These are phyloP conservation scores for Pseudonitzschia delicatissima DNA, from an alignment of 108 stramenopile genomes.

Conservation along the genomic window DNA sequence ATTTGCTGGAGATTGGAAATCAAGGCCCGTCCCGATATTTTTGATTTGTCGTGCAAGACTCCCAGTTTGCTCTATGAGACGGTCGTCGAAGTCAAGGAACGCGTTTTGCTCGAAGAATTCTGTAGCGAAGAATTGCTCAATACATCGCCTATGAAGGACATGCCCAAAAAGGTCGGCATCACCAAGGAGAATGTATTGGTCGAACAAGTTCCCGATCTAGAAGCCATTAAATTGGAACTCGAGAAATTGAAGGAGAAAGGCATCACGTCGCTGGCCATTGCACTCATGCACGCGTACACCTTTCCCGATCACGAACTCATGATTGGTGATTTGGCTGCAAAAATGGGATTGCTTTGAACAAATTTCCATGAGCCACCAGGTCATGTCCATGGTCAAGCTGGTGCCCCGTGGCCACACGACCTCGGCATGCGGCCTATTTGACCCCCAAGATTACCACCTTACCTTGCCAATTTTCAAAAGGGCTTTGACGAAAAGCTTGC, in stretches of 20 bases:
- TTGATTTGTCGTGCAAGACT: conserved; percentile 68
- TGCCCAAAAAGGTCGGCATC: conserved; percentile 48
- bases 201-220: conserved; percentile 63
- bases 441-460: conserved; percentile 92
- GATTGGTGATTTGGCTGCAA: conserved; percentile 73
- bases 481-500: conserved; percentile 87
- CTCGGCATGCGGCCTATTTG: conserved; percentile 95
- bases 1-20: conserved; percentile 93
- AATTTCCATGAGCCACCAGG: conserved; percentile 81
- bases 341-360: conserved; percentile 89
- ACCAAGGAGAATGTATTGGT: conserved; percentile 82
- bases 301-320: conserved; percentile 84
- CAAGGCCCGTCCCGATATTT: conserved; percentile 92
- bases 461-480: conserved; percentile 75
- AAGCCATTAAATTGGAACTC: conserved; percentile 54
- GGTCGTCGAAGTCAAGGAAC: conserved; percentile 95
- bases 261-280: conserved; percentile 85
- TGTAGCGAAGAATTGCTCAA: conserved; percentile 33
- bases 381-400: conserved; percentile 95
- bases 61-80: conserved; percentile 86
- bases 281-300: conserved; percentile 82
- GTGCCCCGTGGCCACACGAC: conserved; percentile 93
- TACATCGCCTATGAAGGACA: conserved; percentile 22
- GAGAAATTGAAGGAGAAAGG: conserved; percentile 68
- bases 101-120: conserved; percentile 78